phyloP scores from a whole-genome alignment of 208 protist species.

The Sergeia podlipaevii region DNA sequence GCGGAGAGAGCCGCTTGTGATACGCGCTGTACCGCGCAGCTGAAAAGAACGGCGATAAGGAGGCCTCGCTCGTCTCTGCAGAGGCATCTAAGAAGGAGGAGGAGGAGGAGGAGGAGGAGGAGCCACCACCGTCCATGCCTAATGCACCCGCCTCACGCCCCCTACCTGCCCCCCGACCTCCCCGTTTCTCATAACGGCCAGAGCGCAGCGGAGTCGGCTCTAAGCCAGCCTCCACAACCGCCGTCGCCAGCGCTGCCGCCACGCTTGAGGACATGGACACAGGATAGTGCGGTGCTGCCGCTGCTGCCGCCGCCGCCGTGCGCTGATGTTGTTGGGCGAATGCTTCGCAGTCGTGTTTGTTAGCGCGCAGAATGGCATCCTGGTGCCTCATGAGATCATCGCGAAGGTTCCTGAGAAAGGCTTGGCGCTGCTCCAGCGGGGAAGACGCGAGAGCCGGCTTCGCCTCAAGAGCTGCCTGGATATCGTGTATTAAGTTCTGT shows the following conservation, averaged over 20 bases:
- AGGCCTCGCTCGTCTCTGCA: too few species aligned
- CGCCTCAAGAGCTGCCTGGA: constrained; percentile 41
- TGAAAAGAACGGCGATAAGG: neutral
- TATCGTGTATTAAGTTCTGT: constrained; percentile 28
- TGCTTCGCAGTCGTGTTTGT: constrained; percentile 36
- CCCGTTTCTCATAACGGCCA: neutral
- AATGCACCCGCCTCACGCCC: too few species aligned
- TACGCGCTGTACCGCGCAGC: constrained; percentile 7
- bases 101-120: constrained; percentile 13
- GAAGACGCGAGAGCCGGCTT: constrained; percentile 24
- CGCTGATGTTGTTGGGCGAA: constrained; percentile 32
- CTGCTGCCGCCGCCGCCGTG: too few species aligned
- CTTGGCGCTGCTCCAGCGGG: constrained; percentile 32
- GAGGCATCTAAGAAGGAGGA: constrained; percentile 8
- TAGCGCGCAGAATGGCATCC: constrained; percentile 34
- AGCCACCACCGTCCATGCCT: constrained; percentile 11
- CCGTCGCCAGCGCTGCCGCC: neutral
- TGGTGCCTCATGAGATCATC: constrained; percentile 24
- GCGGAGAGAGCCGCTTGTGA: constrained; percentile 20
- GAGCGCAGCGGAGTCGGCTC: neutral
- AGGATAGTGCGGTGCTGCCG: neutral
- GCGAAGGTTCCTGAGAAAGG: constrained; percentile 36
- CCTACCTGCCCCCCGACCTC: neutral
- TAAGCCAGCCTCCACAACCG: neutral
- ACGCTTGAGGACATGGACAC: neutral